Evolutionary conservation across 495 filamentous ascomycete species (phyloP).

Genomic region (Hyaloscypha hepaticicola): DNA sequence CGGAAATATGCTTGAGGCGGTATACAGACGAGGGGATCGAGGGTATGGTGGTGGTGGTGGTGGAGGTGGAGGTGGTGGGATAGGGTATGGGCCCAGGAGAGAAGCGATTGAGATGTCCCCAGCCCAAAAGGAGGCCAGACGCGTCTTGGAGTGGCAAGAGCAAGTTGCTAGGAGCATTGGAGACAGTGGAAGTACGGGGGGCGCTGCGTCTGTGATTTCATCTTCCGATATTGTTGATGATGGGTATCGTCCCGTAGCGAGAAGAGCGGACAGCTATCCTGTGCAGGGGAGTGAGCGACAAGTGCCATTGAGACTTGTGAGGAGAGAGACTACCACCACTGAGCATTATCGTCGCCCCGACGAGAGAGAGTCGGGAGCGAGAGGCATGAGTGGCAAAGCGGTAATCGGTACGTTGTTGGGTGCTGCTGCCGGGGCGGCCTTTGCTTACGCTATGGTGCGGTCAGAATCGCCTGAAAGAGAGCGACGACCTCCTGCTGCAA

Average conservation of each 20-base stretch:
- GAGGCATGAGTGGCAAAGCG: slow-evolving; percentile 18
- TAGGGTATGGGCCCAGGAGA: not conserved
- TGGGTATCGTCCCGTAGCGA: not conserved
- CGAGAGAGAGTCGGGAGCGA: not conserved
- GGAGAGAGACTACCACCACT: slow-evolving; percentile 22
- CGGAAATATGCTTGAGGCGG: slow-evolving; percentile 51
- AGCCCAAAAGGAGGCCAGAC: slow-evolving; percentile 42
- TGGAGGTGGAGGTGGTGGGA: not conserved
- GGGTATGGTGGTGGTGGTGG: not conserved
- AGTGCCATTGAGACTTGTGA: slow-evolving; percentile 1
- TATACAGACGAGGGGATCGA: slow-evolving; percentile 29
- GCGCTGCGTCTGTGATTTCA: not conserved
- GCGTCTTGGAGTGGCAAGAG: slow-evolving; percentile 51
- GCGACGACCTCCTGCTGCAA: not conserved
- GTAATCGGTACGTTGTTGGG: slow-evolving; percentile 65
- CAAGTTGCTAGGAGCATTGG: slow-evolving; percentile 37
- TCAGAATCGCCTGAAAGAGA: slow-evolving; percentile 19
- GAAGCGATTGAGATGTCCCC: slow-evolving; percentile 29
- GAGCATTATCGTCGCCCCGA: slow-evolving; percentile 16
- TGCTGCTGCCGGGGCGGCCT: slow-evolving; percentile 72
- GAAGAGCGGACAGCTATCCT: slow-evolving; percentile 32
- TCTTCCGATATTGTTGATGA: slow-evolving; percentile 25
- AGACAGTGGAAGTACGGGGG: slow-evolving; percentile 13
- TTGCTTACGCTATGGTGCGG: slow-evolving; percentile 67
- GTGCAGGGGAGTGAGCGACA: not conserved